Percentiles rank a stretch among this genome's conserved stretches.
Conservation (phyloP, 768 basidiomycete species). For the Lentinula boryana region DNA sequence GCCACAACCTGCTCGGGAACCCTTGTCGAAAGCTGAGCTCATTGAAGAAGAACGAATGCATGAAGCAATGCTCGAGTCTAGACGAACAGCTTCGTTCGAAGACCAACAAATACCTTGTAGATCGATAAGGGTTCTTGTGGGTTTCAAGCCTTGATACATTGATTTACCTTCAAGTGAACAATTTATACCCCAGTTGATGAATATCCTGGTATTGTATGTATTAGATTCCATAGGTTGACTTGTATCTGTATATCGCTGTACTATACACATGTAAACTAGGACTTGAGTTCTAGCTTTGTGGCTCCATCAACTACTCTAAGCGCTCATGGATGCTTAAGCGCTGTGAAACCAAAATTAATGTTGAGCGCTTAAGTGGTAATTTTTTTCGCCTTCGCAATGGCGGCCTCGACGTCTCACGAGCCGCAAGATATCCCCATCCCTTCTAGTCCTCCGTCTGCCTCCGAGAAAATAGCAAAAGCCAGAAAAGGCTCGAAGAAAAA, state of each 20-base stretch:
- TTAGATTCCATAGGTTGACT: not conserved
- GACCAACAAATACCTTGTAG: slow-evolving; percentile 51
- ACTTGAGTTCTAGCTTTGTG: no score
- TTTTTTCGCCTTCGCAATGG: slow-evolving; percentile 24
- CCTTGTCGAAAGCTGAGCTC: slow-evolving; percentile 62
- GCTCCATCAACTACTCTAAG: not conserved
- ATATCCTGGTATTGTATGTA: not conserved
- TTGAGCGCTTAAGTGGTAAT: not conserved
- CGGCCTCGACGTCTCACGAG: slow-evolving; percentile 36
- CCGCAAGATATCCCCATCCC: slow-evolving; percentile 28
- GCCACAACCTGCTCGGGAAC: slow-evolving; percentile 52
- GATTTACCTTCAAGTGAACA: not conserved
- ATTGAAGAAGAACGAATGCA: slow-evolving; percentile 61
- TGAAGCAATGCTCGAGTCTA: slow-evolving; percentile 55
- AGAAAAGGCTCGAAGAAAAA: slow-evolving; percentile 46
- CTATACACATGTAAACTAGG: not conserved
- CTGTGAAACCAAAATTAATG: not conserved
- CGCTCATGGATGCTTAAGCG: not conserved
- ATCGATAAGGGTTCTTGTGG: slow-evolving; percentile 54
- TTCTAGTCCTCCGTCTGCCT: slow-evolving; percentile 15
- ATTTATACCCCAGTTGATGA: not conserved
- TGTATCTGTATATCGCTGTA: slow-evolving; percentile 5
- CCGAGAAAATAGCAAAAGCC: slow-evolving; percentile 12
- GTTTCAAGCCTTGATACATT: slow-evolving; percentile 38
- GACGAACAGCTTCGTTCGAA: slow-evolving; percentile 43